These are phyloP conservation scores for Marvania coccoides DNA, from an alignment of 139 green algal genomes.

Conservation along the genomic window DNA sequence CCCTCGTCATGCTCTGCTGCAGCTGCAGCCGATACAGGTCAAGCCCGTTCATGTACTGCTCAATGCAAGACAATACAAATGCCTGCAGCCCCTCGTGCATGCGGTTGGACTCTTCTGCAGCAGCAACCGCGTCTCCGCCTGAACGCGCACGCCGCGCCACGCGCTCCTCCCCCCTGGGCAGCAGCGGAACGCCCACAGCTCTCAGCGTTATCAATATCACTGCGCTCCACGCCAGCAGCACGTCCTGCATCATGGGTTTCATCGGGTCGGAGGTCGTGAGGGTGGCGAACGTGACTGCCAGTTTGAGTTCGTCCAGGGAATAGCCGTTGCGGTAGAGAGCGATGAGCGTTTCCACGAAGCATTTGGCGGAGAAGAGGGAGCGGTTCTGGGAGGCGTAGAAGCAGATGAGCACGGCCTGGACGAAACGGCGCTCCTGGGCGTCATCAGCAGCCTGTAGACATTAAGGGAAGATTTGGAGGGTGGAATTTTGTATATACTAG, in stretches of 20 bases:
- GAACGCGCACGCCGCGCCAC: neutral
- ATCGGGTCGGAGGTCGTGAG: neutral
- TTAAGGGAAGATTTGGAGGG: too few relatives aligned
- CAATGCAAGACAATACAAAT: constrained; percentile 36
- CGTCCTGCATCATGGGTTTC: constrained; percentile 24
- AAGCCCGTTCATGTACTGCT: constrained; percentile 37
- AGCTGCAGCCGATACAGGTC: constrained; percentile 28
- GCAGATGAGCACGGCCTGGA: constrained; percentile 37
- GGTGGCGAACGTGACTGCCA: constrained; percentile 9
- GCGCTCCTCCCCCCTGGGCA: neutral
- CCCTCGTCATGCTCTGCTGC: constrained; percentile 29
- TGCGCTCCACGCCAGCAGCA: constrained; percentile 49
- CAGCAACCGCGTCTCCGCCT: constrained; percentile 13
- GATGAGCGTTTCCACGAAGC: constrained; percentile 55
- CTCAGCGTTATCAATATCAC: constrained; percentile 52
- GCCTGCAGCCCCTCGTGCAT: constrained; percentile 33
- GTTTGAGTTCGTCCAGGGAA: constrained; percentile 28
- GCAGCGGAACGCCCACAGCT: constrained; percentile 35
- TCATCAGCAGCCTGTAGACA: constrained; percentile 12
- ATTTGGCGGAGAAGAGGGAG: constrained; percentile 52
- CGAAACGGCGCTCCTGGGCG: constrained; percentile 4
- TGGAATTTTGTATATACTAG: too few relatives aligned
- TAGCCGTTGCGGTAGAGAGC: constrained; percentile 31
- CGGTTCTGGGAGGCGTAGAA: constrained; percentile 40
- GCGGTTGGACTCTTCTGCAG: neutral